Conservation (phyloP, 2,329 filamentous ascomycete species). For the Colletotrichum cereale region DNA sequence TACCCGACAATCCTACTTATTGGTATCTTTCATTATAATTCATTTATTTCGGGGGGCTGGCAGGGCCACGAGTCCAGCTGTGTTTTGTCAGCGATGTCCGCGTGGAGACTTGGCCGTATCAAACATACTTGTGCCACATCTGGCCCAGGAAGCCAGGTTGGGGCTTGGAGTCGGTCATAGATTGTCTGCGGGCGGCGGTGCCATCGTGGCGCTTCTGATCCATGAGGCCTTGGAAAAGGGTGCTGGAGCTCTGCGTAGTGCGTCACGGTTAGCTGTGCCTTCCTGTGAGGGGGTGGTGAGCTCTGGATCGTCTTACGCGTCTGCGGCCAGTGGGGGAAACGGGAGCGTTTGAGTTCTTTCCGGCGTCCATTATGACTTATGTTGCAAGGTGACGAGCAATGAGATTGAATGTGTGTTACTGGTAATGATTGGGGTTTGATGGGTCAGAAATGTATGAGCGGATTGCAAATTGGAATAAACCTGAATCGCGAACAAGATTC, state of each 20-base stretch:
- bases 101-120: rapidly evolving
- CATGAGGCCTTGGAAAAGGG: constrained; percentile 65
- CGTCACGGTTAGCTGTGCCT: constrained; percentile 6
- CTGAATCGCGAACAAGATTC: too few relatives aligned
- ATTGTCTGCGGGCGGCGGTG: constrained; percentile 64
- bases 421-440: not conserved
- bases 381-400: not conserved
- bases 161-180: constrained; percentile 66
- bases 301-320: constrained; percentile 20
- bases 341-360: constrained; percentile 31
- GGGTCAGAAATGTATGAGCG: not conserved
- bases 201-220: constrained; percentile 63
- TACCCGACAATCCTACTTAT: not conserved
- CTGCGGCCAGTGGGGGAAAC: constrained; percentile 30
- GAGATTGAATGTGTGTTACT: too few relatives aligned
- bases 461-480: too few relatives aligned
- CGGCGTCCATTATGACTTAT: constrained; percentile 31
- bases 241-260: constrained; percentile 57
- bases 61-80: constrained; percentile 51
- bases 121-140: constrained; percentile 68
- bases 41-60: constrained; percentile 44
- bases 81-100: not conserved
- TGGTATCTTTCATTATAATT: not conserved
- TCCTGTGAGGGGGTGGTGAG: rapidly evolving
- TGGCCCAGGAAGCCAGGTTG: constrained; percentile 63